Evolutionary conservation across 306 rosid genomes (phyloP).

Genomic region (Vigna trinervia): DNA sequence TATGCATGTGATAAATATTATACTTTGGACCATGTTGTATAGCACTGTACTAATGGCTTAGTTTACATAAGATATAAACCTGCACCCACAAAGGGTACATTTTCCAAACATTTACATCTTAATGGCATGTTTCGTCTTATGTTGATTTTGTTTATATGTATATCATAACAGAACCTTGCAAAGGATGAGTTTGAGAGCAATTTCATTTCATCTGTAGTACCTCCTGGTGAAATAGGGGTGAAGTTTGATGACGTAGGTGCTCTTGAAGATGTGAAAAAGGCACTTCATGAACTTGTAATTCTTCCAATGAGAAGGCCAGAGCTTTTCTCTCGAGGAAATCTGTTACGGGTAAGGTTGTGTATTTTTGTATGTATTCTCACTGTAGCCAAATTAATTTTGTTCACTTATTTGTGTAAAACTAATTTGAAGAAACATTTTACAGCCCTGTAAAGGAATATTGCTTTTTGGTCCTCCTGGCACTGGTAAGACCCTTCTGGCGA

Average conservation of each 20-base stretch:
- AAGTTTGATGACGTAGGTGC: constrained; percentile 97
- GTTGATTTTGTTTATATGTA: constrained; percentile 34
- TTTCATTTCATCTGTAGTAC: constrained; percentile 89
- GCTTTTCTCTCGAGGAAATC: constrained; percentile 89
- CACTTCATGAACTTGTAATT: constrained; percentile 90
- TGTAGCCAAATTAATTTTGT: constrained; percentile 19
- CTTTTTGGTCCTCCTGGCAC: constrained; percentile 99
- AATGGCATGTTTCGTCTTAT: constrained; percentile 2
- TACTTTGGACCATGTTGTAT: neutral
- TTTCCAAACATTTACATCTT: neutral
- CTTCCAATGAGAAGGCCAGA: constrained; percentile 98
- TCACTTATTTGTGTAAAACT: constrained; percentile 35
- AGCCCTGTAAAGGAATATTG: constrained; percentile 98
- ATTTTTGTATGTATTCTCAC: constrained; percentile 37
- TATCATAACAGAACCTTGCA: constrained; percentile 76
- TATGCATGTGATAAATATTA: neutral
- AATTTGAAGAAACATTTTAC: constrained; percentile 40
- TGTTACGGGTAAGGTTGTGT: constrained; percentile 77
- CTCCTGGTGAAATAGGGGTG: constrained; percentile 97
- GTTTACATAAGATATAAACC: neutral
- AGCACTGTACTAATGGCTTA: neutral
- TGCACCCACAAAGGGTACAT: neutral
- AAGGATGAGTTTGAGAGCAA: constrained; percentile 96
- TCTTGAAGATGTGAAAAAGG: constrained; percentile 91
- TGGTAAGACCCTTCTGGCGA: constrained; percentile 97